These are phyloP conservation scores for Metschnikowia aberdeeniae DNA, from an alignment of 805 yeast genomes.

Conservation along the genomic window DNA sequence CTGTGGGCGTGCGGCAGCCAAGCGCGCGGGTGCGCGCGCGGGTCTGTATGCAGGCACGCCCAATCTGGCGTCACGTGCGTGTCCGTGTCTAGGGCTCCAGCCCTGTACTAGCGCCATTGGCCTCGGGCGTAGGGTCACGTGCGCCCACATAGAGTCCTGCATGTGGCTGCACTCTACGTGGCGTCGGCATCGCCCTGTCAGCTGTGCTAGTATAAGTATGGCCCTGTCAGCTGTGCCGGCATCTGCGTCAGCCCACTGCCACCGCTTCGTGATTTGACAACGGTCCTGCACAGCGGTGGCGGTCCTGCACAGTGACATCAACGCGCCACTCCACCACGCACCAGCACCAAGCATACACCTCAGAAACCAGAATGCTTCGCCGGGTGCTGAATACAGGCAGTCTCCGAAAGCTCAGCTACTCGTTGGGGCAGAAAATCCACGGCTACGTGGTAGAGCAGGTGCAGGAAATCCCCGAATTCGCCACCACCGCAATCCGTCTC, in stretches of 20 bases:
- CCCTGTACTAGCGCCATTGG: no score
- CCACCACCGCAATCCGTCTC: constrained; percentile 72
- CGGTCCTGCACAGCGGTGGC: no score
- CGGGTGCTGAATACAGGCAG: neutral
- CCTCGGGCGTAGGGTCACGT: no score
- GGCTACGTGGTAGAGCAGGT: constrained; percentile 68
- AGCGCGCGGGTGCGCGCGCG: neutral
- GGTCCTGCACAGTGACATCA: no score
- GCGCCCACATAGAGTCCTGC: no score
- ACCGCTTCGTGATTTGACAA: no score
- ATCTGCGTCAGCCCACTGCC: no score
- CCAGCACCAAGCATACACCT: neutral
- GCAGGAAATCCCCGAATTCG: constrained; percentile 73
- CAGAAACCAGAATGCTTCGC: neutral
- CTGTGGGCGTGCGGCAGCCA: constrained; percentile 14
- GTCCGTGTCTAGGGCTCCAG: neutral
- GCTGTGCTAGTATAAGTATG: no score
- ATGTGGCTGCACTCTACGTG: no score
- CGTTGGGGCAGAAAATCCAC: constrained; percentile 56
- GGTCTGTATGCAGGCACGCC: neutral
- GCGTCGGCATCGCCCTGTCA: no score
- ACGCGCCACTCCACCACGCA: no score
- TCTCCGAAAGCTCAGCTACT: constrained; percentile 19
- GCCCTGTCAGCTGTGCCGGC: no score
- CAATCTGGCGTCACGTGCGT: neutral